Percentiles rank a stretch among this genome's conserved stretches.
phyloP scores from a whole-genome alignment of 2,329 filamentous ascomycete genomes.

The Fusarium penzigii region DNA sequence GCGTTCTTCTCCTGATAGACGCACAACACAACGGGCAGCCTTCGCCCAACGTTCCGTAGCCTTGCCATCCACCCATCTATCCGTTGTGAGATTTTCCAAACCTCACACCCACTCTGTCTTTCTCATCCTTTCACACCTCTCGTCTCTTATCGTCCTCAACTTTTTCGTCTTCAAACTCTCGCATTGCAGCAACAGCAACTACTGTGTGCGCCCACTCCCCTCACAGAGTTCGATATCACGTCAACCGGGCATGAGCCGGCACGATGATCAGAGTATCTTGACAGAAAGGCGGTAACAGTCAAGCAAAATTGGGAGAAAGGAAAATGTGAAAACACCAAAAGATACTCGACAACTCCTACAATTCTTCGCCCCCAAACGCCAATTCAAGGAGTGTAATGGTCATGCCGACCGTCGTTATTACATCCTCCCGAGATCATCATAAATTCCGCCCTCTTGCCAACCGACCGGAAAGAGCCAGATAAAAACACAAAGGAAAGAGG shows the following conservation, averaged over 20 bases:
- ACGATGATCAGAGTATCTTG: no score
- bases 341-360: constrained; percentile 31
- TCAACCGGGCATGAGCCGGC: no score
- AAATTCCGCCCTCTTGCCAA: constrained; percentile 24
- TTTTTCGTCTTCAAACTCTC: constrained; percentile 7
- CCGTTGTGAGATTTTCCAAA: constrained; percentile 31
- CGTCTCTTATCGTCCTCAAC: constrained; percentile 6
- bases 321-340: constrained; percentile 16
- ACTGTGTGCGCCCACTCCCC: no score
- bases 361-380: constrained; percentile 34
- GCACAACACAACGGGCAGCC: constrained; percentile 11
- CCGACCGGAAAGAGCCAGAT: constrained; percentile 20
- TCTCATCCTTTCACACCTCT: constrained; percentile 3
- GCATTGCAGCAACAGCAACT: constrained; percentile 4
- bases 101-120: constrained; percentile 9
- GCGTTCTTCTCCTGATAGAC: constrained; percentile 10
- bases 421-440: constrained; percentile 36
- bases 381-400: constrained; percentile 40
- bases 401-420: constrained; percentile 41
- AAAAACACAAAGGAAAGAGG: constrained; percentile 7
- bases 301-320: constrained; percentile 5
- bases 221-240: no score
- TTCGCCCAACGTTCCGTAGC: constrained; percentile 13
- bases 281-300: no score
- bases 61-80: constrained; percentile 26